Evolutionary conservation across 2,329 filamentous ascomycete species (phyloP), one percentile per base, ranked within the genome.

Genomic region (Ambrosiella beaveri): DNA sequence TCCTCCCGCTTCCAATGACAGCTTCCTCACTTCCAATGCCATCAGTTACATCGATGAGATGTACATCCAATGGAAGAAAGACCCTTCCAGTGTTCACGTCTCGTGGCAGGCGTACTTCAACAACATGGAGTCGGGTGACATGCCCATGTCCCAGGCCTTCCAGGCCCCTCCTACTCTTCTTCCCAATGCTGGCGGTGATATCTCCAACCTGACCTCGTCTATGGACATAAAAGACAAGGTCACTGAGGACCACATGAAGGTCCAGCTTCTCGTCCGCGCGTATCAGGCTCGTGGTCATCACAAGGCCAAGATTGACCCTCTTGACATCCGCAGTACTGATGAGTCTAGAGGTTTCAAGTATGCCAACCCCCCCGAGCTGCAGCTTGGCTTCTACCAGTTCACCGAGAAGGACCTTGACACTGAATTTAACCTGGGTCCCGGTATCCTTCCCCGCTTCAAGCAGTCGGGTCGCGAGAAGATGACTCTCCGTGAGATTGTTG

Each of bases 21-120:
- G 84, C 74, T 98, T 98, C 78, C 80, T 98, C 62, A 88, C 89
- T 63, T 93, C 93, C 64, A 97, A 88, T 76, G 93, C 91, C 61
- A 93, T 93, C 73, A 96, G 95, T 76, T 98, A 98, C 75, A 88
- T 98, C 70, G 93, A 98, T 72, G 93, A 96, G 77, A 98, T 98
- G 93, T 98, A 98, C 74, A 77, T 96, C 75, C 84, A 90, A 70
- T 98, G 93, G 93, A 95, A 91, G 74, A 78, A 86, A 63, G 89
- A 98, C 66, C 90, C 93, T 56, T 80, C 82, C 66, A 95, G 88
- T 68, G 93, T 98, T 61, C 93, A 98, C 73, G 79, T 95, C 66
- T 98, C 93, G 70, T 98, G 93, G 93, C 91, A 95, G 75, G 84
- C 94, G 69, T 98, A 98, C 80, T 98, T 98, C 80, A 88, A 84